Conservation (phyloP, 139 green algal species). For the Micromonas commoda region DNA sequence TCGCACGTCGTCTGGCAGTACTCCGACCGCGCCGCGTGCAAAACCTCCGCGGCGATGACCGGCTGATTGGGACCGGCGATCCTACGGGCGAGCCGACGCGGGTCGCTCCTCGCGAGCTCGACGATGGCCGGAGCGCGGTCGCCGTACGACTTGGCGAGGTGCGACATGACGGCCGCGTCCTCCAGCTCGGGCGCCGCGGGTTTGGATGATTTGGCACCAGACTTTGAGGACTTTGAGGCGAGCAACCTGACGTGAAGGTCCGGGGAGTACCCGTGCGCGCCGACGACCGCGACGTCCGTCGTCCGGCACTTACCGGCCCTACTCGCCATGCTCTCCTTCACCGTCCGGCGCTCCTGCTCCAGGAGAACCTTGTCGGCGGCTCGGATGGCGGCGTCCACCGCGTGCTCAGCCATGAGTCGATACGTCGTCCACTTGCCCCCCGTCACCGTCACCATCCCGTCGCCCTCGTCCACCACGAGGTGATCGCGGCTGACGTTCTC, state of each 20-base stretch:
- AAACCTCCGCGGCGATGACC: conserved; percentile 89
- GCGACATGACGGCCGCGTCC: conserved; percentile 31
- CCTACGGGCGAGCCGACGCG: conserved; percentile 47
- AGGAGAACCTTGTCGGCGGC: conserved; percentile 19
- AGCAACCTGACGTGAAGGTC: conserved; percentile 65
- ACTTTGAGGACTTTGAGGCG: too few species aligned
- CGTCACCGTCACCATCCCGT: conserved; percentile 84
- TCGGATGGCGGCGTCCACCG: conserved; percentile 47
- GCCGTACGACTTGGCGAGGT: conserved; percentile 70
- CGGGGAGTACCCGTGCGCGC: conserved; percentile 55
- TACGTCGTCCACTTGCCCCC: conserved; percentile 99
- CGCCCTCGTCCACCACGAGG: conserved; percentile 62
- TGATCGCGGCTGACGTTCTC: conserved; percentile 43
- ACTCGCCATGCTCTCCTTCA: conserved; percentile 3
- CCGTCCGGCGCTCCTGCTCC: too few species aligned
- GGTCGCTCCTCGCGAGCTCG: too few species aligned
- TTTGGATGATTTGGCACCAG: too few species aligned
- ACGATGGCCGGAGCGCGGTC: conserved; percentile 63
- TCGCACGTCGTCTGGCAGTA: conserved; percentile 82
- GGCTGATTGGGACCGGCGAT: conserved; percentile 73
- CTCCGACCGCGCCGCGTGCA: conserved; percentile 59
- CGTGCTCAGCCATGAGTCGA: conserved; percentile 49
- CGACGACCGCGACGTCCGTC: conserved; percentile 57
- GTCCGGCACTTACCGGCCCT: conserved; percentile 40
- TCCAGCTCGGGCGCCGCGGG: too few species aligned